A percentile compares a stretch with the other conserved stretches of the same genome.
These are phyloP conservation scores for Annulohypoxylon nitens DNA, from an alignment of 495 filamentous ascomycete genomes.

Conservation along the genomic window DNA sequence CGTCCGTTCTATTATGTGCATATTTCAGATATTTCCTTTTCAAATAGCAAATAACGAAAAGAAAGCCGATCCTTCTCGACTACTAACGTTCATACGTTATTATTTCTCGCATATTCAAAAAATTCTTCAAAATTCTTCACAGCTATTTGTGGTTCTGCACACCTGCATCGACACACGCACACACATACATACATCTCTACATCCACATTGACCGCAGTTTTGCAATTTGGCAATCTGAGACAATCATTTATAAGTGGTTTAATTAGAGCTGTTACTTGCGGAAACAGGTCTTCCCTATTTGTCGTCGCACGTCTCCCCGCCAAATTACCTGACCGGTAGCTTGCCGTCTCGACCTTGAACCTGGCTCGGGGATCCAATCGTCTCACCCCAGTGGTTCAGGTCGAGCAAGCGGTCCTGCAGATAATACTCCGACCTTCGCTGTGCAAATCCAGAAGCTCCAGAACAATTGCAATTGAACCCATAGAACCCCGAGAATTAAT, in stretches of 20 bases:
- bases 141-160: background rate
- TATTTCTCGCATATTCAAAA: conserved; percentile 3
- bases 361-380: conserved; percentile 43
- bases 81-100: background rate
- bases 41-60: conserved; percentile 3
- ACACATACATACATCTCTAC: background rate
- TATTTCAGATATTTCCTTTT: background rate
- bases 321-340: conserved; percentile 41
- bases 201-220: conserved; percentile 26
- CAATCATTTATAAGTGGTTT: conserved; percentile 39
- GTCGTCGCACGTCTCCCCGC: conserved; percentile 37
- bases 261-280: conserved; percentile 35
- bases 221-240: conserved; percentile 29
- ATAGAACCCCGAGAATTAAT: conserved; percentile 22
- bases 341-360: conserved; percentile 45
- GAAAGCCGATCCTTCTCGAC: conserved; percentile 14
- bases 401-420: conserved; percentile 47
- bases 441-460: conserved; percentile 47
- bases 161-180: background rate
- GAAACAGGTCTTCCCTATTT: conserved; percentile 38
- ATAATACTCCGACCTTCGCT: conserved; percentile 52
- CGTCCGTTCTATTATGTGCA: background rate
- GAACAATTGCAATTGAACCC: conserved; percentile 20
- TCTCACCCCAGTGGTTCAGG: conserved; percentile 41
- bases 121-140: conserved; percentile 9